phyloP scores from a whole-genome alignment of 352 stramenopile species.

The Globisporangium alternatum region DNA sequence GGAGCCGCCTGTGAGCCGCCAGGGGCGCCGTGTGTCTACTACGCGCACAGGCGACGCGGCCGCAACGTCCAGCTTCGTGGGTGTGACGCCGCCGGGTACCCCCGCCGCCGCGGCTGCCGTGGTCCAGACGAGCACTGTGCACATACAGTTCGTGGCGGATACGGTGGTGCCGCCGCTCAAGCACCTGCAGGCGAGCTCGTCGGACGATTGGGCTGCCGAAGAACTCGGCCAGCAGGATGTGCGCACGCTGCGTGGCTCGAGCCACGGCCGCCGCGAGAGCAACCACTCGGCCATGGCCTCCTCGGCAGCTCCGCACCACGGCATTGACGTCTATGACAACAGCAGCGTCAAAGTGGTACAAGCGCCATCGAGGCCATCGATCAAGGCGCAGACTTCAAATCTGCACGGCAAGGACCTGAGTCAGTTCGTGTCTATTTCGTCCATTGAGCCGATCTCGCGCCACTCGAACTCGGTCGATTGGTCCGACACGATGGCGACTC shows the following conservation, averaged over 20 bases:
- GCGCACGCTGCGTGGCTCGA: conserved; percentile 2
- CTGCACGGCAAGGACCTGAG: conserved; percentile 67
- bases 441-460: conserved; percentile 31
- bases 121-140: not conserved
- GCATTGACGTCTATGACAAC: conserved; percentile 9
- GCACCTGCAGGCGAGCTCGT: conserved; percentile 6
- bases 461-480: conserved; percentile 61
- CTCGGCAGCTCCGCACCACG: conserved; percentile 2
- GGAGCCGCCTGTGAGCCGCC: not conserved
- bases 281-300: not conserved
- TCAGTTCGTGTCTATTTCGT: conserved; percentile 55
- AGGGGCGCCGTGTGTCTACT: not conserved
- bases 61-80: conserved; percentile 13
- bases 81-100: conserved; percentile 6
- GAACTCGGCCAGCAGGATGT: conserved; percentile 10
- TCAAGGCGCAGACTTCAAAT: conserved; percentile 21
- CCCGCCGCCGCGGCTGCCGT: not conserved
- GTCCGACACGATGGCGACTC: conserved; percentile 47
- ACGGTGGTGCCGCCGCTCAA: not conserved
- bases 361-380: not conserved
- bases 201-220: conserved; percentile 16
- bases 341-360: not conserved
- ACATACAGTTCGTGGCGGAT: conserved; percentile 2
- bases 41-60: not conserved
- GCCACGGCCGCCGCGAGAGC: conserved; percentile 1